Evolutionary conservation across 495 filamentous ascomycete genomes (phyloP).

Genomic region (Penicillium samsonianum): DNA sequence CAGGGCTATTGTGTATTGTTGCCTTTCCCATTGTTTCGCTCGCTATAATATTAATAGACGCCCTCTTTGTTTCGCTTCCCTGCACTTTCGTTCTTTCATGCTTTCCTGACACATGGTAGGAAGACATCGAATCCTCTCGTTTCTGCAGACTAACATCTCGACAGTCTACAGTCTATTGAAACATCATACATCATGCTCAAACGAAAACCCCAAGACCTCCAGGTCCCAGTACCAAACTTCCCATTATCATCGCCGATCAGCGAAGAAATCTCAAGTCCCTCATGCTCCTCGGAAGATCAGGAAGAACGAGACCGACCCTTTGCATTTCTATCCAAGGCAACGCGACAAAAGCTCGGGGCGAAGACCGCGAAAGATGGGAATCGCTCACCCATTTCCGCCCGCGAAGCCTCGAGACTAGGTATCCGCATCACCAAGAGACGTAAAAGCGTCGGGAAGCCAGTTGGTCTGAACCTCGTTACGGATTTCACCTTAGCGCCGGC

Average conservation of each 20-base stretch:
- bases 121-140: background rate
- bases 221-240: conserved; percentile 40
- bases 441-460: conserved; percentile 41
- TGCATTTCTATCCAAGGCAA: conserved; percentile 34
- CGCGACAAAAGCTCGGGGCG: conserved; percentile 28
- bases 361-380: conserved; percentile 10
- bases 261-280: conserved; percentile 45
- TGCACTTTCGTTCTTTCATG: conserved; percentile 2
- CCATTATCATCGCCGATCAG: conserved; percentile 50
- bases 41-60: conserved; percentile 27
- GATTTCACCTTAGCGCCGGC: conserved; percentile 38
- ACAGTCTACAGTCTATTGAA: conserved; percentile 4
- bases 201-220: conserved; percentile 29
- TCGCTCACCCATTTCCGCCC: conserved; percentile 11
- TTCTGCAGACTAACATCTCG: background rate
- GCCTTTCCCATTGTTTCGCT: conserved; percentile 26
- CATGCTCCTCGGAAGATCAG: conserved; percentile 37
- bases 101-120: conserved; percentile 21
- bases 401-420: conserved; percentile 17
- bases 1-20: conserved; percentile 4
- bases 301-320: conserved; percentile 33
- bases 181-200: conserved; percentile 31
- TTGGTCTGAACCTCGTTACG: conserved; percentile 67
- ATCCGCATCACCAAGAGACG: conserved; percentile 47
- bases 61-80: conserved; percentile 14